Conservation (phyloP, 257 asterid species). For the Solanum sejunctum region DNA sequence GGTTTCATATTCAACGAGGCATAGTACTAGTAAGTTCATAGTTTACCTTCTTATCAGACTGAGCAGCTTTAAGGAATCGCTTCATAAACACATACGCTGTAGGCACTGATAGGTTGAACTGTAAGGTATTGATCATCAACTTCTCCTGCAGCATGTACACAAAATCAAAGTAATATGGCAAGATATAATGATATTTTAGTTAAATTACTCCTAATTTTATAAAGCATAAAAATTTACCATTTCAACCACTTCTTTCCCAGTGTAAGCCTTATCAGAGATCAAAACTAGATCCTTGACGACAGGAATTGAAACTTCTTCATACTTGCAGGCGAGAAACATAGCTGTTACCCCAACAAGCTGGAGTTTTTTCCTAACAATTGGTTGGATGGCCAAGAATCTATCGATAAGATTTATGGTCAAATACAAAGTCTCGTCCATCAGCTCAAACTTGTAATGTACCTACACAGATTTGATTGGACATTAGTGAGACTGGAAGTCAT, state of each 20-base stretch:
- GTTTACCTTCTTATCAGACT: conserved; percentile 52
- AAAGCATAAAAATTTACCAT: conserved; percentile 30
- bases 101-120: conserved; percentile 73
- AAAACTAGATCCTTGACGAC: conserved; percentile 70
- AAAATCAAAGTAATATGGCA: not conserved
- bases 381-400: conserved; percentile 47
- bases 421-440: conserved; percentile 90
- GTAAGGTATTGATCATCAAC: conserved; percentile 55
- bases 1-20: too few relatives aligned
- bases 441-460: conserved; percentile 96
- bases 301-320: conserved; percentile 87
- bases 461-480: conserved; percentile 2
- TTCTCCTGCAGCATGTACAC: conserved; percentile 49
- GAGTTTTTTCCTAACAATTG: conserved; percentile 63
- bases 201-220: not conserved
- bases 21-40: not conserved
- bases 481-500: not conserved
- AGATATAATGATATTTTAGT: not conserved
- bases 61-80: conserved; percentile 80
- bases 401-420: conserved; percentile 74
- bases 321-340: conserved; percentile 87
- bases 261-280: conserved; percentile 80
- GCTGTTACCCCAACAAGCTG: conserved; percentile 93
- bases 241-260: conserved; percentile 59
- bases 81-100: conserved; percentile 76